Conservation (phyloP, 1,284 basidiomycete species). For the Earliella scabrosa region DNA sequence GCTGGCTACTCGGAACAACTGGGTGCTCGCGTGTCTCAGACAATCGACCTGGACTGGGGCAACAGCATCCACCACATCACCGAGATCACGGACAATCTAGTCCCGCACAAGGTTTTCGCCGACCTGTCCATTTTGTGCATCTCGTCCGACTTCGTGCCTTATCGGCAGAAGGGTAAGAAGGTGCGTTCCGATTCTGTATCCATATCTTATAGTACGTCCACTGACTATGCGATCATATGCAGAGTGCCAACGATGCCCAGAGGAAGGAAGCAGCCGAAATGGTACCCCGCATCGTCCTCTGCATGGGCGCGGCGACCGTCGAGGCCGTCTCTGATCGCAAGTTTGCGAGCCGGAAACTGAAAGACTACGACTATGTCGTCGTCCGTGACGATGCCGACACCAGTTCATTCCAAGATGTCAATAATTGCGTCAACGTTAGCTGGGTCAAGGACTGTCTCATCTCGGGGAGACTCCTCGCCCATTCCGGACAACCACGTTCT, state of each 20-base stretch:
- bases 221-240: background rate
- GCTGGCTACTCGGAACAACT: slow-evolving; percentile 66
- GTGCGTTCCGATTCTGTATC: slow-evolving; percentile 36
- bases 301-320: slow-evolving; percentile 75
- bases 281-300: slow-evolving; percentile 64
- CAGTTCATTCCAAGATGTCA: slow-evolving; percentile 32
- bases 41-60: slow-evolving; percentile 77
- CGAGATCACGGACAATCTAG: slow-evolving; percentile 58
- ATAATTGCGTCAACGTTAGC: slow-evolving; percentile 50
- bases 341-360: slow-evolving; percentile 37
- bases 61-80: slow-evolving; percentile 53
- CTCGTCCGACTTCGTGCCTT: slow-evolving; percentile 57
- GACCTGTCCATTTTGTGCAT: slow-evolving; percentile 59
- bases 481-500: slow-evolving; percentile 3
- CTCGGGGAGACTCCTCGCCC: slow-evolving; percentile 51
- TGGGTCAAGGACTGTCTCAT: slow-evolving; percentile 88
- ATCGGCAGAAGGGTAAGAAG: slow-evolving; percentile 35
- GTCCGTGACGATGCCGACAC: slow-evolving; percentile 52
- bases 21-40: slow-evolving; percentile 62
- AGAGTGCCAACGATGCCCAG: slow-evolving; percentile 21
- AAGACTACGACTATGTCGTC: slow-evolving; percentile 67
- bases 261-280: slow-evolving; percentile 36
- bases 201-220: background rate
- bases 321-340: slow-evolving; percentile 53
- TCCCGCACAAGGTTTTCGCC: slow-evolving; percentile 60